Evolutionary conservation across 2,329 filamentous ascomycete species (phyloP), one percentile per base, ranked within the genome.

Genomic region (Thielaviopsis cerberus): DNA sequence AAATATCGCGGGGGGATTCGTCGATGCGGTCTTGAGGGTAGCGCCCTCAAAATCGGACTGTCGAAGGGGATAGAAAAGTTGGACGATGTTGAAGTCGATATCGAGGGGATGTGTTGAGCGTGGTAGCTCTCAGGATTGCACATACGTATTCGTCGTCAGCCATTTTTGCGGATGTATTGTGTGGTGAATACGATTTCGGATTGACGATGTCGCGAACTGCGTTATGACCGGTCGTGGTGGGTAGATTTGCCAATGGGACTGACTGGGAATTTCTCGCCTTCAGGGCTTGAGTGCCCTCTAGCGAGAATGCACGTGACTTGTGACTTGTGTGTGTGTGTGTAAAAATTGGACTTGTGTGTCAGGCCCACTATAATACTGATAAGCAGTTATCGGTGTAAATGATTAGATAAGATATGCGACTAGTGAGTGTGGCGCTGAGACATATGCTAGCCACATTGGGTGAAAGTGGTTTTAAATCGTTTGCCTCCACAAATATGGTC

Each of bases 71-170:
- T 51, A 25, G 55, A 51, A 23, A 51, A 27, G 37, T 27, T 23
- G 41, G n/a, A 41, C 45, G 48, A 24, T n/a, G 27, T 24, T 23
- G 11, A 54, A 37, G 23, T 57, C 25, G 45, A 7, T 30, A 20
- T 55, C 26, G 51, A 53, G 48, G 51, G 26, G 20, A 45, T 17
- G 27, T 48, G 37, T 20, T 17, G 58, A 53, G 53, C 59, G 58
- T 54, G 34, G 48, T 41, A 45, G 51, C 23, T 48, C 48, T 50
- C 53, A 48, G 59, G 60, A 56, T 62, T 59, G 61, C 65, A 86
- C 86, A 75, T 80, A 90, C 86, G 79, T 92, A 92, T 78, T 89
- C 85, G 69, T 75, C 72, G 80, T 91, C 87, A 83, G 87, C 87
- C 87, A 91, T 91, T 77, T 69, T 77, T 72, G 71, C 73, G 74